These are phyloP conservation scores for Penicillium sp. DNA, from an alignment of 2,329 filamentous ascomycete species.

Conservation along the genomic window DNA sequence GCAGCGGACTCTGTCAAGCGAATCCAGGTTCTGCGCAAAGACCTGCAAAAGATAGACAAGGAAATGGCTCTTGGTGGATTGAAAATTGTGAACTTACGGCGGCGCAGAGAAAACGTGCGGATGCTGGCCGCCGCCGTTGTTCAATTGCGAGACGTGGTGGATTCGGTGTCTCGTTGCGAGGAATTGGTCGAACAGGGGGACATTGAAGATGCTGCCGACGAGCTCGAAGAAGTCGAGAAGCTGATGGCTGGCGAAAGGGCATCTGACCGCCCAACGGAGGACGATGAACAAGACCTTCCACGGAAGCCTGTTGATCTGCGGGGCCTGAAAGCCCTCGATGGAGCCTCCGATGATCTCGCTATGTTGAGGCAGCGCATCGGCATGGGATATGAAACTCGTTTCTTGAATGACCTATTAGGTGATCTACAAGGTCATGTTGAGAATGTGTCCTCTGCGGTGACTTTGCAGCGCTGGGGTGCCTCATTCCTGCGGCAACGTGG, in stretches of 20 bases:
- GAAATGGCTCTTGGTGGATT: slow-evolving; percentile 85
- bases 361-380: slow-evolving; percentile 79
- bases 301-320: slow-evolving; percentile 66
- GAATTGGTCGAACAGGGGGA: slow-evolving; percentile 79
- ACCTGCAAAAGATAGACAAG: slow-evolving; percentile 77
- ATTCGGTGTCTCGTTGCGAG: slow-evolving; percentile 75
- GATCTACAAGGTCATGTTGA: slow-evolving; percentile 82
- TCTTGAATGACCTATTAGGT: slow-evolving; percentile 73
- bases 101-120: slow-evolving; percentile 78
- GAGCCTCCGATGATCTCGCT: slow-evolving; percentile 74
- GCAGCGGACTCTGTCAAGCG: slow-evolving; percentile 86
- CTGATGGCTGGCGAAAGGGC: slow-evolving; percentile 73
- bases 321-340: slow-evolving; percentile 74
- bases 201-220: slow-evolving; percentile 75
- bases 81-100: slow-evolving; percentile 79
- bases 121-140: slow-evolving; percentile 79
- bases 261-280: slow-evolving; percentile 30
- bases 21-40: slow-evolving; percentile 78
- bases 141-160: slow-evolving; percentile 78
- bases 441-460: slow-evolving; percentile 68
- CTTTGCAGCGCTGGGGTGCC: slow-evolving; percentile 81
- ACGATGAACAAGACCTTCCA: slow-evolving; percentile 30
- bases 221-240: slow-evolving; percentile 75
- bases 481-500: slow-evolving; percentile 73
- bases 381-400: slow-evolving; percentile 79